These are phyloP conservation scores for Neopestalotiopsis sp. DNA, from an alignment of 2,329 filamentous ascomycete genomes.

Conservation along the genomic window DNA sequence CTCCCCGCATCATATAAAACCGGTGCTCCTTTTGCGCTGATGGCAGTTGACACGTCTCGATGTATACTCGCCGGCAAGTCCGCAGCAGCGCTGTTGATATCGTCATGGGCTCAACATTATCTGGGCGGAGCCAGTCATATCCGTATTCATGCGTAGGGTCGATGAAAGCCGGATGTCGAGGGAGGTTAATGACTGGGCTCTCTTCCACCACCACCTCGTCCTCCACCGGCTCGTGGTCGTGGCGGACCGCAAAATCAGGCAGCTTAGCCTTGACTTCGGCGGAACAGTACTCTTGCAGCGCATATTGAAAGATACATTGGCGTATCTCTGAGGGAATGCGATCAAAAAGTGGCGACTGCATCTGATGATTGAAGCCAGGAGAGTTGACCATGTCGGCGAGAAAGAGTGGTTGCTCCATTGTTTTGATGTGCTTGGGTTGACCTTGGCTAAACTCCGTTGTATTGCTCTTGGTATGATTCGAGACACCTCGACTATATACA, in stretches of 20 bases:
- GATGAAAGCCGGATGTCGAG: not conserved
- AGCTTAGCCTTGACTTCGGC: constrained; percentile 26
- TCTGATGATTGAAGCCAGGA: constrained; percentile 24
- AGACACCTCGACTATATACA: not conserved
- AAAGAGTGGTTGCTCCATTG: not conserved
- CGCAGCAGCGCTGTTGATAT: constrained; percentile 33
- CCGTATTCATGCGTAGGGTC: not conserved
- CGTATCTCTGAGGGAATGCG: constrained; percentile 38
- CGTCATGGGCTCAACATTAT: constrained; percentile 31
- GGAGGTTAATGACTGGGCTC: not conserved
- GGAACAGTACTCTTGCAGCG: constrained; percentile 24
- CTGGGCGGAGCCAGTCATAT: constrained; percentile 38
- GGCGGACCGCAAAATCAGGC: constrained; percentile 23
- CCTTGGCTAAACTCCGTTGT: not conserved
- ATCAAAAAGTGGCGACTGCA: constrained; percentile 27
- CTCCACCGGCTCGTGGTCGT: constrained; percentile 26
- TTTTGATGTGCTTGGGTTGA: not conserved
- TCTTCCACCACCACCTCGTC: constrained; percentile 12
- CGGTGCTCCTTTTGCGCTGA: constrained; percentile 35
- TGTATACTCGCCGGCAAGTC: constrained; percentile 41
- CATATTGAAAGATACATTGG: constrained; percentile 40
- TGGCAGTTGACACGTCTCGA: constrained; percentile 38
- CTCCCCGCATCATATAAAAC: constrained; percentile 32
- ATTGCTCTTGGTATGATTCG: not conserved
- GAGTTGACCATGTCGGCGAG: not conserved